These are phyloP conservation scores for Entrophospora sp. DNA, from an alignment of 192 early-diverging fungal species.

Conservation along the genomic window DNA sequence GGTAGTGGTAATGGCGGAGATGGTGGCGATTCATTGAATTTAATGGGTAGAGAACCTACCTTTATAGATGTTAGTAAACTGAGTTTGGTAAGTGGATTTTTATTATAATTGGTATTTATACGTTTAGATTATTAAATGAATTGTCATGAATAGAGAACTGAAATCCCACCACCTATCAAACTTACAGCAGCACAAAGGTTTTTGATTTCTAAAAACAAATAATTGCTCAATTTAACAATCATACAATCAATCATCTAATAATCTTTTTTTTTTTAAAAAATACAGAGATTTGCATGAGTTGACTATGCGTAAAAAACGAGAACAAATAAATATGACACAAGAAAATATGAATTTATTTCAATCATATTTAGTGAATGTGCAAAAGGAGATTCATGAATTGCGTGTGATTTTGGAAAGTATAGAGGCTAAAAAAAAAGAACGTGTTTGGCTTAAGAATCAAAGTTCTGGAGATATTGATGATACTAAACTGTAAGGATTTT, in stretches of 20 bases:
- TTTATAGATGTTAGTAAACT: conserved; percentile 49
- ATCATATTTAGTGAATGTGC: conserved; percentile 49
- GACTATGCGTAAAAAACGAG: conserved; percentile 58
- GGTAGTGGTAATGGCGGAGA: conserved; percentile 36
- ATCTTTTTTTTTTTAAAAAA: too few relatives aligned
- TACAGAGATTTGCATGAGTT: conserved; percentile 69
- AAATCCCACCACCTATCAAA: conserved; percentile 18
- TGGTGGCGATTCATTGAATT: conserved; percentile 34
- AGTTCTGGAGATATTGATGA: conserved; percentile 75
- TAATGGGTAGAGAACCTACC: conserved; percentile 36
- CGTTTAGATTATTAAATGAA: too few relatives aligned
- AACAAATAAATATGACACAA: conserved; percentile 64
- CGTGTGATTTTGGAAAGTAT: conserved; percentile 68
- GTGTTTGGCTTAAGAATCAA: conserved; percentile 75
- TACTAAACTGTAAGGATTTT: conserved; percentile 58
- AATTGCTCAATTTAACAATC: too few relatives aligned
- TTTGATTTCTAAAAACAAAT: too few relatives aligned
- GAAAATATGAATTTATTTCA: conserved; percentile 50
- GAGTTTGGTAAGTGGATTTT: conserved; percentile 36
- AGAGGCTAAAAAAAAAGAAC: conserved; percentile 73
- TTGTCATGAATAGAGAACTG: too few relatives aligned
- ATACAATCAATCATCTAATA: too few relatives aligned
- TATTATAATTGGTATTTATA: neutral
- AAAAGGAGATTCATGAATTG: conserved; percentile 61
- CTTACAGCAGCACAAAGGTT: conserved; percentile 30